Evolutionary conservation across 768 basidiomycete genomes (phyloP).

Genomic region (Lyophyllum shimeji): DNA sequence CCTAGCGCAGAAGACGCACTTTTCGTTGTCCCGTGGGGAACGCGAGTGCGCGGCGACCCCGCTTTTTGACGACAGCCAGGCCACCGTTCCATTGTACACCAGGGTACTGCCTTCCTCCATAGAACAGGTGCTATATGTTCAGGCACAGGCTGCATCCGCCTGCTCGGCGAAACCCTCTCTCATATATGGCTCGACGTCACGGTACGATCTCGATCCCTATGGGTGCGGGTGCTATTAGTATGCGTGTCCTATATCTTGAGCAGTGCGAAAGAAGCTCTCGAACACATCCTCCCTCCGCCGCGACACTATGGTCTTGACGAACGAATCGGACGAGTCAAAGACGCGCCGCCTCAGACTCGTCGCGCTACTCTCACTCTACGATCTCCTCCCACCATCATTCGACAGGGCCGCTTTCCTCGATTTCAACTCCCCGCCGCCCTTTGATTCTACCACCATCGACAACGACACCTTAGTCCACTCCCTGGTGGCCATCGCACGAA

Average conservation of each 20-base stretch:
- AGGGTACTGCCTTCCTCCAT: neutral
- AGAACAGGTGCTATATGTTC: neutral
- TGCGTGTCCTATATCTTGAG: neutral
- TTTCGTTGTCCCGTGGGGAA: conserved; percentile 9
- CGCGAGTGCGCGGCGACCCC: neutral
- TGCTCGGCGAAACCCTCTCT: conserved; percentile 8
- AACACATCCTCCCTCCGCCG: neutral
- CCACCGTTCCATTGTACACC: neutral
- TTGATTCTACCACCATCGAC: conserved; percentile 15
- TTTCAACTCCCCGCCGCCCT: conserved; percentile 17
- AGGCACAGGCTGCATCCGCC: neutral
- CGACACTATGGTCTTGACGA: neutral
- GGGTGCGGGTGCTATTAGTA: neutral
- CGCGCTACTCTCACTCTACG: conserved; percentile 20
- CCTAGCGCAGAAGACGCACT: conserved; percentile 5
- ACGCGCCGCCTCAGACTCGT: conserved; percentile 16
- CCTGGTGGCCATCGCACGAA: conserved; percentile 13
- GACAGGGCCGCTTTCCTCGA: conserved; percentile 17
- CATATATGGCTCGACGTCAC: neutral
- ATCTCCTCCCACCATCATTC: conserved; percentile 18
- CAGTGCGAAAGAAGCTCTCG: neutral
- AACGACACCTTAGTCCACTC: conserved; percentile 14
- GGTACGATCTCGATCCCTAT: conserved; percentile 8
- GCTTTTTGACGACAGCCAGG: neutral
- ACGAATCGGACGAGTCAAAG: conserved; percentile 14